Evolutionary conservation across 768 basidiomycete genomes (phyloP).

Genomic region (Russula compacta): DNA sequence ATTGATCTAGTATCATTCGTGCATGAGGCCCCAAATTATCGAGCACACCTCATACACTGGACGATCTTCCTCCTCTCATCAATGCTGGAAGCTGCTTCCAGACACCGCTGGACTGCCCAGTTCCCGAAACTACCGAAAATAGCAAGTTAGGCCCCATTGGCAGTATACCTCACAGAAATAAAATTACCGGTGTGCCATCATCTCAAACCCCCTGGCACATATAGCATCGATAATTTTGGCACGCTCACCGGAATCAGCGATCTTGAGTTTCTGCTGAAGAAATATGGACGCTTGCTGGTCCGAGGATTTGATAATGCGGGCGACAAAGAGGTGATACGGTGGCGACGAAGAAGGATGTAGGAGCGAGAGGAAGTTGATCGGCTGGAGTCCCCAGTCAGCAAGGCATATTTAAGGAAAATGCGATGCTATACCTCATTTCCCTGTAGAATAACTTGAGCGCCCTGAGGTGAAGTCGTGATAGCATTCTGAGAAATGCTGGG

Average conservation of each 20-base stretch:
- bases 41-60: constrained; percentile 67
- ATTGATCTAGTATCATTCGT: not conserved
- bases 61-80: constrained; percentile 78
- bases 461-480: constrained; percentile 10
- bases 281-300: constrained; percentile 90
- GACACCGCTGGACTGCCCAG: constrained; percentile 83
- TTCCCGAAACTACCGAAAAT: constrained; percentile 63
- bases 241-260: constrained; percentile 68
- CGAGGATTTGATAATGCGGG: constrained; percentile 80
- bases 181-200: constrained; percentile 80
- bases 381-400: constrained; percentile 34
- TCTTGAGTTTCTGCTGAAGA: constrained; percentile 83
- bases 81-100: constrained; percentile 66
- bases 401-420: not conserved
- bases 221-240: constrained; percentile 83
- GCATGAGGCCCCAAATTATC: not conserved
- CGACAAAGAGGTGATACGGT: constrained; percentile 73
- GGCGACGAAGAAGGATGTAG: constrained; percentile 80
- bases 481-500: constrained; percentile 12
- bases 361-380: constrained; percentile 82
- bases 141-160: not conserved
- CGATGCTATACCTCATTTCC: constrained; percentile 47
- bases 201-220: constrained; percentile 74
- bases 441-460: constrained; percentile 23
- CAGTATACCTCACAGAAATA: not conserved